Base-by-base conservation (phyloP, 345 rosid genomes). In the Erodium maritimum region DNA sequence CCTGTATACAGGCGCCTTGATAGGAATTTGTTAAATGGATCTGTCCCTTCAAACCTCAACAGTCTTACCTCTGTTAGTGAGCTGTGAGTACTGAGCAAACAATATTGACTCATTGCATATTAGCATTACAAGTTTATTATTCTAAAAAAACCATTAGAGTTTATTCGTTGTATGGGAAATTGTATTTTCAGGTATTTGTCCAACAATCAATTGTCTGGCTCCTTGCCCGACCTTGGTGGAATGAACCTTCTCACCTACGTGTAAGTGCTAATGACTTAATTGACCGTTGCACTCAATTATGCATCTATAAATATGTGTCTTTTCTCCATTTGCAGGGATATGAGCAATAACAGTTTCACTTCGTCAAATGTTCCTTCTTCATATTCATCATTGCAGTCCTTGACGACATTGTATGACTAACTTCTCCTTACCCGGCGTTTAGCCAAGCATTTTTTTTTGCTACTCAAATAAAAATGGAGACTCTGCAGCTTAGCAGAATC, bases 321-420 rank as follows among this genome's bases (percentile, higher is more conserved):
- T 23, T 18, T 53, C 57, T 56, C 29, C 64, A 24, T 66, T 18
- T 64, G 66, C 81, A 94, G 99, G 77, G 96, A 85, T 65, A 55
- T 90, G 61, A 87, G 97, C 73, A 90, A 84, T 70, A 94, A 90
- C 25, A 75, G 70, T 52, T 87, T 94, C 23, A 67, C 63, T 1
- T 2, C 61, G n/a, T 45, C 90, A 33, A 68, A 54, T 1, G 48
- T 90, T 68, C 95, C 93, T 52, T 19, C 75, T 6, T 94, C 97
- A 97, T 34, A 82, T 45, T 62, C 77, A 33, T 61, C 73, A 5
- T 68, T 80, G 29, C 53, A 23, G 34, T 69, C 83, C 45, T 67
- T 90, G 52, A 75, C 91, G 71, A 79, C 95, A 65, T 61, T 89
- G 97, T 93, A 93, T 18, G 82, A 59, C 69, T 65, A 24, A 46